Conservation (phyloP, 1,284 basidiomycete genomes). For the Heliocybe sulcata region DNA sequence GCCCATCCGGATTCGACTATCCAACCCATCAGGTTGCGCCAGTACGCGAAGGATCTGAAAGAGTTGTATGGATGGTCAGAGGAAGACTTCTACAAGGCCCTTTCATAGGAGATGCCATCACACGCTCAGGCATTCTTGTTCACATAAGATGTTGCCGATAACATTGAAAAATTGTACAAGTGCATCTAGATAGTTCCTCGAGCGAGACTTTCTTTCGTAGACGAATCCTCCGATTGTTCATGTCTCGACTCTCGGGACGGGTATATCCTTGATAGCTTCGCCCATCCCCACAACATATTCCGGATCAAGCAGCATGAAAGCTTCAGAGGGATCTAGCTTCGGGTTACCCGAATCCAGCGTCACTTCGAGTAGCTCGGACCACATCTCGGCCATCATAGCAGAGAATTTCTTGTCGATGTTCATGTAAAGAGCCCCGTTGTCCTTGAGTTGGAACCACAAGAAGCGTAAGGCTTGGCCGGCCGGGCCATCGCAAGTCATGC, state of each 20-base stretch:
- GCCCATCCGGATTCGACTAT: slow-evolving; percentile 13
- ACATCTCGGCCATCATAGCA: background rate
- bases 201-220: no score
- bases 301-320: background rate
- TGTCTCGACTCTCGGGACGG: no score
- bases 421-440: background rate
- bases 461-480: background rate
- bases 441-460: background rate
- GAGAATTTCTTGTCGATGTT: background rate
- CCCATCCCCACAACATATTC: background rate
- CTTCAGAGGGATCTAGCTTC: background rate
- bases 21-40: slow-evolving; percentile 7
- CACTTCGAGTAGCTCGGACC: background rate
- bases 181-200: no score
- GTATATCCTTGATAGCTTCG: no score
- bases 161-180: no score
- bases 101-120: background rate
- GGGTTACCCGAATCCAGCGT: background rate
- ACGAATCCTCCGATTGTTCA: no score
- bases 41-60: slow-evolving; percentile 8
- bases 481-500: background rate
- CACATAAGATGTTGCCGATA: no score
- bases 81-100: slow-evolving; percentile 4
- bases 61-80: slow-evolving; percentile 11
- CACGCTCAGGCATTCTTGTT: background rate